Evolutionary conservation across 2,329 filamentous ascomycete genomes (phyloP).

Genomic region (Alternaria rosae): DNA sequence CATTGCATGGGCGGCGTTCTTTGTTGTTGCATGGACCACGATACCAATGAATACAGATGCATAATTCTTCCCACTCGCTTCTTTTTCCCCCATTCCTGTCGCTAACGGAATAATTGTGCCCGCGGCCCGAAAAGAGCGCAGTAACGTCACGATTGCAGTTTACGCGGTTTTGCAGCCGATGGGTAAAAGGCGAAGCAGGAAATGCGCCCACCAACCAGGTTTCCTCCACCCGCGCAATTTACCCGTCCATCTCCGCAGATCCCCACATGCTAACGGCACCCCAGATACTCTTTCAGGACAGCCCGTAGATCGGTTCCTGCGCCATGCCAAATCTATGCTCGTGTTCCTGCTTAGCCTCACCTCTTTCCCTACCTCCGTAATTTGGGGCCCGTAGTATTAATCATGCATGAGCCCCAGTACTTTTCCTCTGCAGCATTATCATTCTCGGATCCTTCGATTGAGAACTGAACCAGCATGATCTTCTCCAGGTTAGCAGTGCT

Average conservation of each 20-base stretch:
- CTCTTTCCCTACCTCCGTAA: slow-evolving; percentile 27
- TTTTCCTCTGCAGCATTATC: background rate
- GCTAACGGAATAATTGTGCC: slow-evolving; percentile 12
- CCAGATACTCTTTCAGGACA: slow-evolving; percentile 28
- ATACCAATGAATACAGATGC: slow-evolving; percentile 34
- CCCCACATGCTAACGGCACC: slow-evolving; percentile 28
- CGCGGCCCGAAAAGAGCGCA: slow-evolving; percentile 1
- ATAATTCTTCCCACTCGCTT: slow-evolving; percentile 1
- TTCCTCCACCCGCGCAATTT: slow-evolving; percentile 35
- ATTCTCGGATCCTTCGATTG: background rate
- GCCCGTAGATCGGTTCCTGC: slow-evolving; percentile 15
- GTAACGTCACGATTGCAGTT: slow-evolving; percentile 10
- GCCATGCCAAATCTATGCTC: slow-evolving; percentile 17
- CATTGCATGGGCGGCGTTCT: slow-evolving; percentile 20
- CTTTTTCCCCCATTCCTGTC: background rate
- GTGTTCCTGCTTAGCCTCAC: slow-evolving; percentile 28
- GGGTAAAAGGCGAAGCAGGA: slow-evolving; percentile 19
- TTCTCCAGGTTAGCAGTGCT: slow-evolving; percentile 22
- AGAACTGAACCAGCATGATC: slow-evolving; percentile 18
- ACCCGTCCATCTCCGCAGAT: slow-evolving; percentile 39
- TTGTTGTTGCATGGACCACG: slow-evolving; percentile 12
- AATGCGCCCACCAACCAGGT: slow-evolving; percentile 37
- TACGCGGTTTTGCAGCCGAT: slow-evolving; percentile 24
- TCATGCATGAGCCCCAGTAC: slow-evolving; percentile 12
- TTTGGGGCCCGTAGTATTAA: slow-evolving; percentile 24